phyloP scores from a whole-genome alignment of 345 rosid species.

The Eucalyptus regnans region DNA sequence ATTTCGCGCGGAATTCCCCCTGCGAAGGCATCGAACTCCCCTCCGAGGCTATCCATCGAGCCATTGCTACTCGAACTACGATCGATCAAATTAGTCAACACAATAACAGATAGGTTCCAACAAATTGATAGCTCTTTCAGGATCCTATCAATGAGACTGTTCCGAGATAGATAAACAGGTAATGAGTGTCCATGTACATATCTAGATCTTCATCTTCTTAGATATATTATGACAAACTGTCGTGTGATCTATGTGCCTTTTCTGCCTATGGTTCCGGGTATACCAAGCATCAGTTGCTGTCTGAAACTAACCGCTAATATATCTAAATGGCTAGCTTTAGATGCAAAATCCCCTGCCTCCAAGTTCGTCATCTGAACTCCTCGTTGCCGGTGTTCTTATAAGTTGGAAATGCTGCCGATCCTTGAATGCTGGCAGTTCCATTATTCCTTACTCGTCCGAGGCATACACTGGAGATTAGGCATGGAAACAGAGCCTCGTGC shows the following conservation, averaged over 20 bases:
- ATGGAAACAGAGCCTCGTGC: neutral
- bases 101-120: conserved; percentile 22
- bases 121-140: conserved; percentile 38
- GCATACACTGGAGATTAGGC: neutral
- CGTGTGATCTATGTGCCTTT: neutral
- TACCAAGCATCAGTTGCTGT: neutral
- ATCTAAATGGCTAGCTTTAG: neutral
- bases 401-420: neutral
- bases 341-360: conserved; percentile 2
- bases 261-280: neutral
- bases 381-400: neutral
- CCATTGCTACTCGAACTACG: neutral
- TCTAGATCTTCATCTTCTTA: neutral
- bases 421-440: neutral
- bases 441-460: neutral
- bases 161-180: neutral
- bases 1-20: conserved; percentile 27
- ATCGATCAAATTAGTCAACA: conserved; percentile 31
- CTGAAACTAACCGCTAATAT: neutral
- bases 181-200: neutral
- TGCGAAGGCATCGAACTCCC: conserved; percentile 51
- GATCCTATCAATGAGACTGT: conserved; percentile 31
- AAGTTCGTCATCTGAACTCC: conserved; percentile 10
- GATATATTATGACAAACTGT: neutral
- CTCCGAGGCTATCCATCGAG: conserved; percentile 3